Base-by-base conservation (phyloP, 192 early-diverging fungal species). In the Coemansia guatemalensis region DNA sequence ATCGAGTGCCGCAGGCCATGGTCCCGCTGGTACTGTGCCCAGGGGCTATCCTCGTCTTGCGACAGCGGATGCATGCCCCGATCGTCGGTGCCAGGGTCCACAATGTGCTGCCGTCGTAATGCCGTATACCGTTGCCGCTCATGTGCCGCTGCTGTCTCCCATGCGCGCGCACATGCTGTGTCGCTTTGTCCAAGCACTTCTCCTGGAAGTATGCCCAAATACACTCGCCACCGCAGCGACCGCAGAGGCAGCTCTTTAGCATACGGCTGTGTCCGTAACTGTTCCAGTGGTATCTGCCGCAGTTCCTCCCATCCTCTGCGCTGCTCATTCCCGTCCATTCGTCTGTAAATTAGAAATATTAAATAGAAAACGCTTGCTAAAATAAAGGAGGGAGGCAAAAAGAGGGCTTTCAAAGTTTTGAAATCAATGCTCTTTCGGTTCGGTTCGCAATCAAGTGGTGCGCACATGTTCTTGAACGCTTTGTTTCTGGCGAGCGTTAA, bases 11-110 rank as follows among this genome's bases (percentile, higher is more conserved):
- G 78, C 26, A 97, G 85, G 67, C 95, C 92, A 18, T 84, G 82
- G 79, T 99, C 95, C 48, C 85, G 77, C 75, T 95, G 96, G 62
- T 93, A 96, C 69, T 92, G 91, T 55, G 85, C 86, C 96, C 96
- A 99, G 11, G 95, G 95, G 69, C 92, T 97, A 48, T 90, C 88
- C 53, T 93, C 89, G 35, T 89, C 90, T 62, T 92, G 69, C 64
- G 89, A 89, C 47, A 98, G 83, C 9, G 96, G 96, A 67, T 98
- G 93, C 74, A 95, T 91, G 11, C 87, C 70, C 25, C 75, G 83
- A 53, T 87, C 75, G 73, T 95, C 90, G 4, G 62, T 83, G 22
- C 47, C 58, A 7, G 64, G 61, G 62, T 80, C 65, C 11, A 80
- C 61, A 21, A 80, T 32, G 26, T 48, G 74, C 47, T 70, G 60